phyloP scores from a whole-genome alignment of 352 stramenopile genomes.

The Phytophthora capsici region DNA sequence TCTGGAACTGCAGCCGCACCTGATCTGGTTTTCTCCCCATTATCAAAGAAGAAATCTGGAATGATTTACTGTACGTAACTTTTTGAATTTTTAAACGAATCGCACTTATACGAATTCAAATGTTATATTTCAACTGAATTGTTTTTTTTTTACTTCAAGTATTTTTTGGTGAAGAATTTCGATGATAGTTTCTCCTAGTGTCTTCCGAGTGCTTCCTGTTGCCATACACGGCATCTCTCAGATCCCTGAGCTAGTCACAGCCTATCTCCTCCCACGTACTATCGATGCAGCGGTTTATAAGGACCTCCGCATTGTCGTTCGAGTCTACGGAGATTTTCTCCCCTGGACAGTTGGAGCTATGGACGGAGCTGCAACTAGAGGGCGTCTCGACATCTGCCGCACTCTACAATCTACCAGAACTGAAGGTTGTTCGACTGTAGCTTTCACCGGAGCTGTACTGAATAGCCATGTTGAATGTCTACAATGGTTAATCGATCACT shows the following conservation, averaged over 20 bases:
- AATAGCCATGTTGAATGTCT: background rate
- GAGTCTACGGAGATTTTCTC: background rate
- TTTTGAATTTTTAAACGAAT: too few relatives aligned
- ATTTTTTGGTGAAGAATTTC: too few relatives aligned
- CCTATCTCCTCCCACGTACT: background rate
- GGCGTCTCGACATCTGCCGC: slow-evolving; percentile 1
- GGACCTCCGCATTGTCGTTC: slow-evolving; percentile 4
- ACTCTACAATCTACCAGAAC: background rate
- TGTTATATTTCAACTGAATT: too few relatives aligned
- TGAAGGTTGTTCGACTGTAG: slow-evolving; percentile 2
- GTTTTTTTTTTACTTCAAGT: too few relatives aligned
- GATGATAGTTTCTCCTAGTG: too few relatives aligned
- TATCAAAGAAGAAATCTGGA: background rate
- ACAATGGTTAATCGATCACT: background rate
- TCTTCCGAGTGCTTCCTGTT: background rate
- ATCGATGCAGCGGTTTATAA: slow-evolving; percentile 7
- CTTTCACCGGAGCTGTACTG: background rate
- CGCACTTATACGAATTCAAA: too few relatives aligned
- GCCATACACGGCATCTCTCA: background rate
- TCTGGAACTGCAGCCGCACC: background rate
- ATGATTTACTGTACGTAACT: too few relatives aligned
- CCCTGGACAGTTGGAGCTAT: background rate
- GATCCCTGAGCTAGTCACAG: background rate
- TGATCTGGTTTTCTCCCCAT: background rate
- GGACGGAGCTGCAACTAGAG: background rate